These are phyloP conservation scores for Ophiobolus disseminans DNA, from an alignment of 2,329 filamentous ascomycete species.

Conservation along the genomic window DNA sequence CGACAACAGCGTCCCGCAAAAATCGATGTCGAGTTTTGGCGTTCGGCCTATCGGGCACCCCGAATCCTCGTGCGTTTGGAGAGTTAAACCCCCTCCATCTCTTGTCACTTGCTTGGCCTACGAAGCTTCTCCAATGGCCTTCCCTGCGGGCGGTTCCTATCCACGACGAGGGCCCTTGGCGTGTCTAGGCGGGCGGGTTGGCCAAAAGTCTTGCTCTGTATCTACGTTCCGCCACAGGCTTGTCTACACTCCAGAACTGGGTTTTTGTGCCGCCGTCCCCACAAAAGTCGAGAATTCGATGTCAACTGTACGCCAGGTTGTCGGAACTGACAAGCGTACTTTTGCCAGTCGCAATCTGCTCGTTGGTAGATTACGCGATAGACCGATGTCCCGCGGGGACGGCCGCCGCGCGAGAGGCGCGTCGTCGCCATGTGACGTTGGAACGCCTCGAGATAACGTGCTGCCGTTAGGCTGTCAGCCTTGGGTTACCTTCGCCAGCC, in stretches of 20 bases:
- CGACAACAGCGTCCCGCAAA: conserved; percentile 3
- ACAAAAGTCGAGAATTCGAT: too few species aligned
- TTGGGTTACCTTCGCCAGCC: conserved; percentile 7
- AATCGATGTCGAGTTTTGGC: conserved; percentile 4
- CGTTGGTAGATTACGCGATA: too few species aligned
- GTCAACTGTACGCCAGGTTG: too few species aligned
- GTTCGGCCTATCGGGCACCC: conserved; percentile 28
- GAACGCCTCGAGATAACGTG: conserved; percentile 19
- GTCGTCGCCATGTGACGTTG: conserved; percentile 15
- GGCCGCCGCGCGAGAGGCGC: background rate
- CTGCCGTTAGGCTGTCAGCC: conserved; percentile 11
- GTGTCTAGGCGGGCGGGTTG: conserved; percentile 32
- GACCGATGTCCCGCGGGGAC: conserved; percentile 4
- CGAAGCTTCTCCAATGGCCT: conserved; percentile 33
- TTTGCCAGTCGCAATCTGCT: too few species aligned
- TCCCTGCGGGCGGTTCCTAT: conserved; percentile 11
- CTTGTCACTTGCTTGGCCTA: conserved; percentile 38
- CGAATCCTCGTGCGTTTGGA: conserved; percentile 19
- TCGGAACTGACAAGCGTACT: too few species aligned
- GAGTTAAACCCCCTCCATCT: conserved; percentile 24
- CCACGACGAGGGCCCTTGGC: conserved; percentile 34
- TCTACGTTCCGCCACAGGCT: conserved; percentile 33
- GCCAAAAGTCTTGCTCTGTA: conserved; percentile 27
- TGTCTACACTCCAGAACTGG: conserved; percentile 34
- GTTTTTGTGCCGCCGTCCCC: too few species aligned